Conservation (phyloP, 1,284 basidiomycete genomes). For the Malassezia pachydermatis region DNA sequence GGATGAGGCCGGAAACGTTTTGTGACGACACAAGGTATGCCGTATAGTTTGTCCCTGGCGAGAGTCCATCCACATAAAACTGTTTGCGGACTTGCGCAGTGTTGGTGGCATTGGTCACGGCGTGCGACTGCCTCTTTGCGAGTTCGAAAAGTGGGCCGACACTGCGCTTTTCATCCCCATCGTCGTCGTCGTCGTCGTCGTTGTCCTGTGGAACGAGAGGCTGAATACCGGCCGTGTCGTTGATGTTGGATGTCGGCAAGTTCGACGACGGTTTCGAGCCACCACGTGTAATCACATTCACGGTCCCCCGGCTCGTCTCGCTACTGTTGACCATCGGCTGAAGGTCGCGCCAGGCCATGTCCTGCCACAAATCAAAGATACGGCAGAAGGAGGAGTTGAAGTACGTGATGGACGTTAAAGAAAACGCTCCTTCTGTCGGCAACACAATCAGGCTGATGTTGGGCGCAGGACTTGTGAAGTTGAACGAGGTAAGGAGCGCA, state of each 20-base stretch:
- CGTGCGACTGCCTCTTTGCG: no score
- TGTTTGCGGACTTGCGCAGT: conserved; percentile 24
- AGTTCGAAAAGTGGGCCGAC: background rate
- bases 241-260: conserved; percentile 1
- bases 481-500: conserved; percentile 45
- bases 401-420: conserved; percentile 30
- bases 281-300: conserved; percentile 17
- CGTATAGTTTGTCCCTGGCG: conserved; percentile 46
- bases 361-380: conserved; percentile 26
- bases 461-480: conserved; percentile 31
- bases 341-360: conserved; percentile 13
- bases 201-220: background rate
- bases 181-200: background rate
- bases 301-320: conserved; percentile 29
- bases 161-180: background rate
- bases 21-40: conserved; percentile 43
- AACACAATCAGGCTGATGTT: conserved; percentile 36
- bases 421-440: conserved; percentile 26
- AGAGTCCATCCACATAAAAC: conserved; percentile 30
- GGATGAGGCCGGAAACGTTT: conserved; percentile 20
- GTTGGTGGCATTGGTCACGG: background rate
- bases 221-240: conserved; percentile 8
- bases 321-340: conserved; percentile 24
- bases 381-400: conserved; percentile 47
- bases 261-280: background rate